Evolutionary conservation across 2,329 filamentous ascomycete species (phyloP).

Genomic region (Xylaria sp.): DNA sequence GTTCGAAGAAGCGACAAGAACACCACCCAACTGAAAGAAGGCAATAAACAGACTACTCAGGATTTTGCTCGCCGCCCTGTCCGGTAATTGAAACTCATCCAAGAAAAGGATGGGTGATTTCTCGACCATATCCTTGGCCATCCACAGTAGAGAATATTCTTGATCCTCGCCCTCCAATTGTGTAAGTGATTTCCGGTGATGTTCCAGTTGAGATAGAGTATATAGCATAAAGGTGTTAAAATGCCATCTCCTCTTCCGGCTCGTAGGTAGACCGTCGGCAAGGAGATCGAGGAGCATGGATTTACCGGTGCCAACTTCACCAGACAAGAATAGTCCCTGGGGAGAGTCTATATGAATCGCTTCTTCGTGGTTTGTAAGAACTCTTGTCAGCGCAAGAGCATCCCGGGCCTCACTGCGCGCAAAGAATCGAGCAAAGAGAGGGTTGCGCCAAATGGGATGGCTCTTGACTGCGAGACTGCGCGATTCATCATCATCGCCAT

Average conservation of each 20-base stretch:
- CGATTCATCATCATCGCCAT: constrained; percentile 37
- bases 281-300: constrained; percentile 83
- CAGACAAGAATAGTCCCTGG: constrained; percentile 74
- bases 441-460: constrained; percentile 62
- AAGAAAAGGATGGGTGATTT: constrained; percentile 77
- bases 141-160: constrained; percentile 72
- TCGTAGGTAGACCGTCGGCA: constrained; percentile 74
- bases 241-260: constrained; percentile 75
- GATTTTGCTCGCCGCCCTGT: constrained; percentile 77
- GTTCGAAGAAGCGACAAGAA: constrained; percentile 79
- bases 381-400: constrained; percentile 65
- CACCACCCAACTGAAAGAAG: constrained; percentile 82
- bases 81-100: constrained; percentile 83
- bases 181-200: constrained; percentile 52
- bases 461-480: constrained; percentile 50
- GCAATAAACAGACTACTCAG: constrained; percentile 76
- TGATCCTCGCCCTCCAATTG: constrained; percentile 29
- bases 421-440: constrained; percentile 63
- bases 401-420: constrained; percentile 57
- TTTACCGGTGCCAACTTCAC: constrained; percentile 82
- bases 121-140: constrained; percentile 76
- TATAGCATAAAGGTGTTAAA: constrained; percentile 89
- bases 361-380: constrained; percentile 71
- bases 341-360: constrained; percentile 74
- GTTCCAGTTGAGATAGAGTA: constrained; percentile 71